Evolutionary conservation across 805 yeast genomes (phyloP).

Genomic region (Barnettozyma sp.): DNA sequence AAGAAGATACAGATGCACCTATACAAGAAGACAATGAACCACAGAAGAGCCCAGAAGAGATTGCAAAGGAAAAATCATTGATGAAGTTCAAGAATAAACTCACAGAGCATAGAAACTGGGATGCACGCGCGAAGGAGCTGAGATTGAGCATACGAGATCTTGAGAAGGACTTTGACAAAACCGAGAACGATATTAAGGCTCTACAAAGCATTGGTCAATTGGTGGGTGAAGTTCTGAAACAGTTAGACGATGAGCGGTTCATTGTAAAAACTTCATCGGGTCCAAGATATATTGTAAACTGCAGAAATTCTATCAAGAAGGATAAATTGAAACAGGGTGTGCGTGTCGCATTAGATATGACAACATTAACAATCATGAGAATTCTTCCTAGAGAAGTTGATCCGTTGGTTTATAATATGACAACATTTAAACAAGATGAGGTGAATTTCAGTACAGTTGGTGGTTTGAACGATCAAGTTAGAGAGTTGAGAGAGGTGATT

Average conservation of each 20-base stretch:
- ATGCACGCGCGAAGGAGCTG: slow-evolving; percentile 77
- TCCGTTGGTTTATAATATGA: slow-evolving; percentile 96
- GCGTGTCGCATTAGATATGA: slow-evolving; percentile 94
- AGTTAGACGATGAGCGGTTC: slow-evolving; percentile 87
- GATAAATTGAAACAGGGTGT: slow-evolving; percentile 85
- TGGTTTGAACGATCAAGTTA: slow-evolving; percentile 90
- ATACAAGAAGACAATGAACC: too few species aligned
- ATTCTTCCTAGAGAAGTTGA: slow-evolving; percentile 96
- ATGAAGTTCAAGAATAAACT: slow-evolving; percentile 75
- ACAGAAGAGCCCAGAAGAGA: slow-evolving; percentile 40
- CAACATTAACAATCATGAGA: slow-evolving; percentile 96
- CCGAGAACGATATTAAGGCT: slow-evolving; percentile 96
- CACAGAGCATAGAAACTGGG: slow-evolving; percentile 92
- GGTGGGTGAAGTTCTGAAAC: slow-evolving; percentile 94
- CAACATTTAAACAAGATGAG: slow-evolving; percentile 96
- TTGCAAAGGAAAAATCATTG: slow-evolving; percentile 73
- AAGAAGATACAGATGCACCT: slow-evolving; percentile 10
- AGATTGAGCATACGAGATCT: slow-evolving; percentile 77
- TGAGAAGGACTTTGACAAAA: slow-evolving; percentile 80
- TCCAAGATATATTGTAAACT: slow-evolving; percentile 96
- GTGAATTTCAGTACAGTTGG: slow-evolving; percentile 92
- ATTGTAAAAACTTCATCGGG: slow-evolving; percentile 96
- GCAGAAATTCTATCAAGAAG: slow-evolving; percentile 86
- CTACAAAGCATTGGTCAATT: slow-evolving; percentile 95
- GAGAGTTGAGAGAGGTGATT: slow-evolving; percentile 95